Percentiles rank a stretch among this genome's conserved stretches.
phyloP scores from a whole-genome alignment of 352 stramenopile species.

The Pythium sp. region DNA sequence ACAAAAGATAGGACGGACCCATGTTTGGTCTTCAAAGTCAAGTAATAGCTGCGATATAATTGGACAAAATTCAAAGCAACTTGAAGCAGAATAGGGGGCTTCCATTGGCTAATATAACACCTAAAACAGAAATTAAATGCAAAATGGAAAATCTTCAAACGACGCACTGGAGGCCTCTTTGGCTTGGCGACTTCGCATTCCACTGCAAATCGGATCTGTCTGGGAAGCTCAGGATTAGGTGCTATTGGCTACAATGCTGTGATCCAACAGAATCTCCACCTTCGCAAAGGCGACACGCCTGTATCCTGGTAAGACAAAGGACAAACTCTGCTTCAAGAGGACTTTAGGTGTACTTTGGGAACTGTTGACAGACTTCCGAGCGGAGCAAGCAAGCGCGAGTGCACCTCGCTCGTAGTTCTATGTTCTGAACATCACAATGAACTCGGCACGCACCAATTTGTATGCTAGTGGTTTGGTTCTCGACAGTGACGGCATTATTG shows the following conservation, averaged over 20 bases:
- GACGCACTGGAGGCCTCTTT: background rate
- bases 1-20: slow-evolving; percentile 18
- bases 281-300: background rate
- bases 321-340: background rate
- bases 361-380: background rate
- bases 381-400: background rate
- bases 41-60: background rate
- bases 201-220: background rate
- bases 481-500: too few species aligned
- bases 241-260: background rate
- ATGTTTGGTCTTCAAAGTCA: background rate
- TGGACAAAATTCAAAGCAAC: slow-evolving; percentile 7
- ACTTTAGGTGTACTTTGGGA: background rate
- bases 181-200: background rate
- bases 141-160: background rate
- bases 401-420: background rate
- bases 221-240: background rate
- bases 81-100: background rate
- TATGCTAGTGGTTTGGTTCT: background rate
- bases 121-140: background rate
- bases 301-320: background rate
- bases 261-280: too few species aligned
- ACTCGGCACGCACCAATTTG: background rate
- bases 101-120: background rate
- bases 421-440: background rate